Conservation (phyloP, 495 filamentous ascomycete species). For the Apodospora peruviana region DNA sequence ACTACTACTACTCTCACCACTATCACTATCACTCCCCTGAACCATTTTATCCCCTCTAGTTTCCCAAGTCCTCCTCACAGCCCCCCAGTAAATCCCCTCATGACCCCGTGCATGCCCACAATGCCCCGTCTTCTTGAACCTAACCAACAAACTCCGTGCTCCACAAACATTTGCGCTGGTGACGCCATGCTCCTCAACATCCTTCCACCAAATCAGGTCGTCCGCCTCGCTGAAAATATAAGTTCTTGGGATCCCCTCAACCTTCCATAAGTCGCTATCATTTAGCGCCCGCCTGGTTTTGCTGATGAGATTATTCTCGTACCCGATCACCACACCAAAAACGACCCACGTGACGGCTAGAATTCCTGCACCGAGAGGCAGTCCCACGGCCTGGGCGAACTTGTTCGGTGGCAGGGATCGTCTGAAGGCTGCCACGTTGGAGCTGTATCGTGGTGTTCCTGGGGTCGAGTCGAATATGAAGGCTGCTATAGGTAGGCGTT, state of each 20-base stretch:
- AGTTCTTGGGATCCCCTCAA: constrained; percentile 8
- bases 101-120: constrained; percentile 24
- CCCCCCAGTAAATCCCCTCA: constrained; percentile 19
- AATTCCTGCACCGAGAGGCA: constrained; percentile 9
- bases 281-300: constrained; percentile 21
- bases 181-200: constrained; percentile 26
- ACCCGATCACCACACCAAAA: constrained; percentile 13
- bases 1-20: neutral
- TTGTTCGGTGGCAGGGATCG: constrained; percentile 14
- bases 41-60: neutral
- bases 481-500: constrained; percentile 19
- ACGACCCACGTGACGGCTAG: constrained; percentile 17
- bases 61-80: constrained; percentile 20
- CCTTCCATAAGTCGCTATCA: constrained; percentile 17
- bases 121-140: constrained; percentile 28
- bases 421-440: constrained; percentile 18
- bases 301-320: constrained; percentile 21
- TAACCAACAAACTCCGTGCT: constrained; percentile 18
- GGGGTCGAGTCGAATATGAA: constrained; percentile 32
- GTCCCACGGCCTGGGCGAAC: constrained; percentile 14
- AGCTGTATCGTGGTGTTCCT: constrained; percentile 20
- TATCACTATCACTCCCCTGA: neutral
- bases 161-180: constrained; percentile 8
- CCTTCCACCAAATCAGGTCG: constrained; percentile 25
- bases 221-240: constrained; percentile 35